Conservation (phyloP, 2,329 filamentous ascomycete genomes). For the Metarhizium rileyi region DNA sequence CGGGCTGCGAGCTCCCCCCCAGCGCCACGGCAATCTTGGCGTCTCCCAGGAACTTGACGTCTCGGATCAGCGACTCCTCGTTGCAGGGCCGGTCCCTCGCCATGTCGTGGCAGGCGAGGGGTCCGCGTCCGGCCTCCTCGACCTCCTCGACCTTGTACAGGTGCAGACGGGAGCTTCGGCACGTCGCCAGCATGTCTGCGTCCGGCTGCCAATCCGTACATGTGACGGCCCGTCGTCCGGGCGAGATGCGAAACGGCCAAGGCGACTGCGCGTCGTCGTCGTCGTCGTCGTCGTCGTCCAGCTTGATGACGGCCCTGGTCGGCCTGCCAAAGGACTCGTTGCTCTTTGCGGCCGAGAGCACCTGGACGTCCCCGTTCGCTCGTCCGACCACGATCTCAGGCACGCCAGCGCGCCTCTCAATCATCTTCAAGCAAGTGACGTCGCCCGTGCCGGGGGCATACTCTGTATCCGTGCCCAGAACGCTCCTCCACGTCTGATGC, state of each 20-base stretch:
- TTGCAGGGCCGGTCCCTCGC: constrained; percentile 9
- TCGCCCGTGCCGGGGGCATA: constrained; percentile 38
- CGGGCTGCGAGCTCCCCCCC: constrained; percentile 29
- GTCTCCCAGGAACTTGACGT: constrained; percentile 35
- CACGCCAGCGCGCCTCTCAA: constrained; percentile 21
- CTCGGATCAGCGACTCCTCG: constrained; percentile 19
- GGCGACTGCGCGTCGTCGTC: background rate
- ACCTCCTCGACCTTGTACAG: constrained; percentile 23
- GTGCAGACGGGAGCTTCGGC: constrained; percentile 19
- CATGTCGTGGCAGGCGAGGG: constrained; percentile 18
- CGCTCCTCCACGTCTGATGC: constrained; percentile 24
- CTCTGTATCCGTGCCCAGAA: constrained; percentile 28
- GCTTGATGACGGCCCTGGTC: constrained; percentile 13
- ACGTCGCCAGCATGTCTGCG: constrained; percentile 19
- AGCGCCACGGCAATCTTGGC: constrained; percentile 36
- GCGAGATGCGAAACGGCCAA: constrained; percentile 4
- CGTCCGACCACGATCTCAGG: constrained; percentile 35
- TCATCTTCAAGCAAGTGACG: constrained; percentile 35
- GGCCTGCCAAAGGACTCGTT: constrained; percentile 19
- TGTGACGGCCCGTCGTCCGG: constrained; percentile 19
- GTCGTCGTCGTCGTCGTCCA: constrained; percentile 3
- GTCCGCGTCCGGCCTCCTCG: constrained; percentile 8
- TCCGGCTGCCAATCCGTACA: constrained; percentile 24
- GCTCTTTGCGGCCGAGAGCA: constrained; percentile 31
- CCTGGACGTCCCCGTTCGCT: constrained; percentile 37